Evolutionary conservation across 2,329 filamentous ascomycete genomes (phyloP).

Genomic region (Eurotiales sp.): DNA sequence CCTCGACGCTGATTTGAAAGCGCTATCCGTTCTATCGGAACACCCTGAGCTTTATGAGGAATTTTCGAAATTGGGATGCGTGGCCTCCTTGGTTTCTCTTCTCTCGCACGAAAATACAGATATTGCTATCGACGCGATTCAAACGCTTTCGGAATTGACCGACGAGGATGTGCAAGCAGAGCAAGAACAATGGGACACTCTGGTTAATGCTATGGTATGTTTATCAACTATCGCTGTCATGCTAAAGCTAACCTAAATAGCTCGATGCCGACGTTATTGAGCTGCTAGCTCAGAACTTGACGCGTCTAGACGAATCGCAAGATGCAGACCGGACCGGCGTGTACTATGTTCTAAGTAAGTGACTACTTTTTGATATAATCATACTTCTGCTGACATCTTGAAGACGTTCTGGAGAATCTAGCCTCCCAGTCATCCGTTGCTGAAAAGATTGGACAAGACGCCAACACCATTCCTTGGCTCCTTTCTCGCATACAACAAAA

Average conservation of each 20-base stretch:
- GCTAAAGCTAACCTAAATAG: constrained; percentile 20
- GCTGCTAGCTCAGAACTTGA: constrained; percentile 56
- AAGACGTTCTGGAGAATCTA: constrained; percentile 75
- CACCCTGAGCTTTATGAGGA: constrained; percentile 79
- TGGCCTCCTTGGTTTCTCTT: constrained; percentile 70
- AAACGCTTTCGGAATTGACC: constrained; percentile 85
- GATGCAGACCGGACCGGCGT: constrained; percentile 77
- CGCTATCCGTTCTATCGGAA: constrained; percentile 79
- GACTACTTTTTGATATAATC: too few relatives aligned
- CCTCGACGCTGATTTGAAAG: constrained; percentile 82
- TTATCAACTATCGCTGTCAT: not conserved
- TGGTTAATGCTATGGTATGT: constrained; percentile 61
- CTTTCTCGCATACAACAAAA: constrained; percentile 66
- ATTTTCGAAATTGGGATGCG: constrained; percentile 71
- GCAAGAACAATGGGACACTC: constrained; percentile 72
- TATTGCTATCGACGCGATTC: constrained; percentile 85
- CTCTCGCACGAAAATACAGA: constrained; percentile 95
- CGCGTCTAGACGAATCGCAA: constrained; percentile 68
- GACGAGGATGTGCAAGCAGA: constrained; percentile 86
- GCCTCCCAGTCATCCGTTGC: constrained; percentile 67
- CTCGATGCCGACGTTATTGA: constrained; percentile 42
- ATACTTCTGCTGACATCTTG: constrained; percentile 16
- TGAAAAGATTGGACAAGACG: constrained; percentile 68
- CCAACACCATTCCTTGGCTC: constrained; percentile 70
- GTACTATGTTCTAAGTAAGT: constrained; percentile 69